phyloP scores from a whole-genome alignment of 768 basidiomycete genomes.

The Hygrophorus pudorinus region DNA sequence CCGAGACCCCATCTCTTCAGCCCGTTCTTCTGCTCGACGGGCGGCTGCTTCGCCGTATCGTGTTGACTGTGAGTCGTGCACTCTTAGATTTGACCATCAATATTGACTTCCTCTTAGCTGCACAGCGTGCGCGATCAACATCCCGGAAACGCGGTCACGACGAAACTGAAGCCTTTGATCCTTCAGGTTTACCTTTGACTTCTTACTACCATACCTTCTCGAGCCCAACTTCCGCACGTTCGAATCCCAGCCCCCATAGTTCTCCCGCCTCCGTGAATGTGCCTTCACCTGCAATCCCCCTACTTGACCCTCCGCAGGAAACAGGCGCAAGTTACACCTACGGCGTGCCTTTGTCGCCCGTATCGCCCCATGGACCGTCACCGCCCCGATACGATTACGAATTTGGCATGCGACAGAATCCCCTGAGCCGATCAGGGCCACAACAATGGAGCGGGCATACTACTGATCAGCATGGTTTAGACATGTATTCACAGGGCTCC shows the following conservation, averaged over 20 bases:
- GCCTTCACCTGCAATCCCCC: constrained; percentile 57
- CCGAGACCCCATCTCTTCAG: constrained; percentile 40
- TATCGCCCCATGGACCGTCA: constrained; percentile 43
- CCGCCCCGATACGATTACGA: constrained; percentile 52
- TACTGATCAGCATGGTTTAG: constrained; percentile 26
- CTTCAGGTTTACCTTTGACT: constrained; percentile 18
- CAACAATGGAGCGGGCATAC: constrained; percentile 38
- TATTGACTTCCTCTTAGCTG: constrained; percentile 24
- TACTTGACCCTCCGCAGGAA: constrained; percentile 39
- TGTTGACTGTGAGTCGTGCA: constrained; percentile 43
- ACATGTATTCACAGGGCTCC: constrained; percentile 32
- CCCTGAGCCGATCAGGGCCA: constrained; percentile 25
- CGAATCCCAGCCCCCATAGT: constrained; percentile 51
- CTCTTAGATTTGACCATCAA: neutral
- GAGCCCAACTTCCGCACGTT: constrained; percentile 36
- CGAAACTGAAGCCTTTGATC: constrained; percentile 47
- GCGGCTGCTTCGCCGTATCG: constrained; percentile 56
- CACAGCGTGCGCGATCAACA: constrained; percentile 63
- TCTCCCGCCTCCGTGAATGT: constrained; percentile 66
- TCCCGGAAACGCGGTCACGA: constrained; percentile 68
- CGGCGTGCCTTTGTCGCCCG: constrained; percentile 23
- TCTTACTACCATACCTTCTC: constrained; percentile 48
- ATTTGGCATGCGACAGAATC: constrained; percentile 30
- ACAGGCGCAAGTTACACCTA: constrained; percentile 44
- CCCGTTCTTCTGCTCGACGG: constrained; percentile 30